Base-by-base conservation (phyloP, 805 yeast species). In the Candida oleophila region DNA sequence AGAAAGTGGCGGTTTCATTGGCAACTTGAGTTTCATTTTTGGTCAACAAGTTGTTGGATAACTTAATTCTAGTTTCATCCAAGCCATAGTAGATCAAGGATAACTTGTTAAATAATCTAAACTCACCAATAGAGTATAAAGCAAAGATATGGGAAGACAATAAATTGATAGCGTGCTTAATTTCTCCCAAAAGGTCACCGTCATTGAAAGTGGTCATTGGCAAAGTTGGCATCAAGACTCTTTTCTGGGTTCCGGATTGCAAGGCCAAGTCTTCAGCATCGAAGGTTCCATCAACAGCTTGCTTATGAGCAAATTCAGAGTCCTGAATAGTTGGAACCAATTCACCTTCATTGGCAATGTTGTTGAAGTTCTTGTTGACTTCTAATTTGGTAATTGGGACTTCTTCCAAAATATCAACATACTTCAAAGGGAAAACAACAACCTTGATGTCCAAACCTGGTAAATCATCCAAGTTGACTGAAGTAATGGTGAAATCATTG, bases 91-190 rank as follows among this genome's bases (percentile, higher is more conserved):
- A 85, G 35, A 84, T 68, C 12, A 60, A 64, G 2, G 74, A 65
- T 52, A 87, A 70, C 52, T 80, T 82, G 48, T 74, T 73, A 65
- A 78, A 84, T 38, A 84, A 71, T n/a, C 76, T 68, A 52, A 82
- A 83, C 58, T 86, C 88, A 38, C 87, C 86, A 53, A 80, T 77
- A 0, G 91, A 80, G 64, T 86, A 87, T 55, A 85, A 71, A 0
- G 88, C 80, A 63, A 78, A 86, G 42, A 85, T 77, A 54, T 85
- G 87, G 7, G 85, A 74, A 12, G 81, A 73, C 44, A 87, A 65
- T 40, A 82, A 74, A 18, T 77, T 73, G 51, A 85, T 63, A 1
- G 85, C 76, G 12, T 83, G 77, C 11, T 71, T 73, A 47, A 85
- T 73, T 60, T 86, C 92, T 38, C 76, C 80, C 5, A 74, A 57